Base-by-base conservation (phyloP, 2,329 filamentous ascomycete species). In the Juglanconis sp. region DNA sequence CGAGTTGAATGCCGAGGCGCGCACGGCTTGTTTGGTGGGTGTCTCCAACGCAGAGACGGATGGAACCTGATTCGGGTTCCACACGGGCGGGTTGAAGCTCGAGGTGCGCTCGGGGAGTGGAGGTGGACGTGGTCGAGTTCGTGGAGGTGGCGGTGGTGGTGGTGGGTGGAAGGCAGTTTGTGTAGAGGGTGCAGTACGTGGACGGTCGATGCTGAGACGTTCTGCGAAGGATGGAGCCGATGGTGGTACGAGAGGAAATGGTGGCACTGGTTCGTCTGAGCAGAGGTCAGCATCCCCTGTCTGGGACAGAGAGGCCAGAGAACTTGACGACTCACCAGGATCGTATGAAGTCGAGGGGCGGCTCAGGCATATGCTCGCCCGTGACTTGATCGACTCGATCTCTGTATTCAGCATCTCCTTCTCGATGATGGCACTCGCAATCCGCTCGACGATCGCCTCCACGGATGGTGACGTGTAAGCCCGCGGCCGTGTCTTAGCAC, bases 341-440 rank as follows among this genome's bases (percentile, higher is more conserved):
- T 78, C 81, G 63, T 79, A 73, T 24, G 78, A 73, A 44, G 80
- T 85, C 47, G 81, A 81, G 36, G 83, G 82, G 53, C 82, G 77
- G 61, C 68, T 74, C 17, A 77, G 65, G 64, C 84, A 87, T 38
- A 86, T 71, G 69, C 82, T 87, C 71, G 85, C 83, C 61, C 83
- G 79, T 74, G 87, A 83, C 31, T 86, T 79, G 30, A 84, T 75
- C 54, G 82, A 79, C 56, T 88, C 82, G 56, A 88, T 86, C 65
- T 85, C 79, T 60, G 79, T 79, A 70, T 88, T 79, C 48, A 86
- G 71, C 59, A 74, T 75, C 58, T 88, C 86, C 63, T 84, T 76
- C 68, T 88, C 85, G 57, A 83, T 72, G 74, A 86, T 80, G 53
- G 81, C 83, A 61, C 74, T 78, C 35, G 83, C 84, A 49, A 86